phyloP scores from a whole-genome alignment of 2,329 filamentous ascomycete species.

The Fonsecaea nubica region DNA sequence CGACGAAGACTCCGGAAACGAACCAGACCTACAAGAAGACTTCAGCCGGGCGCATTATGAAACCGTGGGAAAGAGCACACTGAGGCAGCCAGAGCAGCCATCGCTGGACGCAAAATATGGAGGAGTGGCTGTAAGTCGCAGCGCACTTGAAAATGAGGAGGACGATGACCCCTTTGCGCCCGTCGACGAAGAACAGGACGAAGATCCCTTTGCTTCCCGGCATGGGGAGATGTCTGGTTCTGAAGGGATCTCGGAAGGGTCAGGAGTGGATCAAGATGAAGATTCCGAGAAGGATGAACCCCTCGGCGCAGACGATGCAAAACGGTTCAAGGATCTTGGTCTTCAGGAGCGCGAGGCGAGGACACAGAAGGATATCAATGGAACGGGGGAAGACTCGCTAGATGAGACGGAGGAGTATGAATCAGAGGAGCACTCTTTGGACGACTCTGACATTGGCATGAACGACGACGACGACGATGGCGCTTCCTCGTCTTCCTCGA shows the following conservation, averaged over 20 bases:
- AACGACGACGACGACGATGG: constrained; percentile 47
- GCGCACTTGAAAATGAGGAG: constrained; percentile 56
- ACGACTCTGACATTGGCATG: constrained; percentile 44
- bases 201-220: constrained; percentile 35
- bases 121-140: constrained; percentile 75
- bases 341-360: constrained; percentile 39
- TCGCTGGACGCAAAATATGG: constrained; percentile 78
- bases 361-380: constrained; percentile 11
- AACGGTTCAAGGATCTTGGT: constrained; percentile 37
- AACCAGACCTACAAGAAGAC: constrained; percentile 53
- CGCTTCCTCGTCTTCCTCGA: constrained; percentile 39
- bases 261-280: constrained; percentile 39
- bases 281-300: constrained; percentile 43
- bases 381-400: constrained; percentile 37
- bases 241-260: constrained; percentile 36
- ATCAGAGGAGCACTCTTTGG: constrained; percentile 30
- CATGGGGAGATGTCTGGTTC: constrained; percentile 19
- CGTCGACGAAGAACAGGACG: constrained; percentile 39
- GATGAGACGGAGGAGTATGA: constrained; percentile 44
- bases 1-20: constrained; percentile 59
- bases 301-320: constrained; percentile 40
- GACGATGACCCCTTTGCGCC: constrained; percentile 39
- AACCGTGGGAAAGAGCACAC: constrained; percentile 80
- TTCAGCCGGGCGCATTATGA: constrained; percentile 87
- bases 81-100: constrained; percentile 74